These are phyloP conservation scores for Salix udensis DNA, from an alignment of 345 rosid species.

Conservation along the genomic window DNA sequence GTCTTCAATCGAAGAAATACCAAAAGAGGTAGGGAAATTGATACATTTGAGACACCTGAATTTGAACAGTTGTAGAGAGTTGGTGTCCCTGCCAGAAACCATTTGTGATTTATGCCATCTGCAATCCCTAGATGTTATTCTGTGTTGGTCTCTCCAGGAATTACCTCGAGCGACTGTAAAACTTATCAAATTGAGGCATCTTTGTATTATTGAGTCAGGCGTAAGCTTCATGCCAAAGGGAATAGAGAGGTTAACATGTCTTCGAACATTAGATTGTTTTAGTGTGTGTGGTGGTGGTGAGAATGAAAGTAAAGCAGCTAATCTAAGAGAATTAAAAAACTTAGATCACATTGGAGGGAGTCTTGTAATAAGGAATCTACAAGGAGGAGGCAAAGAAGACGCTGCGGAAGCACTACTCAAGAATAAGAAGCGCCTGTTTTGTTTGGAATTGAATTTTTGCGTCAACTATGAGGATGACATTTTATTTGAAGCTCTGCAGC, in stretches of 20 bases:
- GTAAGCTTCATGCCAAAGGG: constrained; percentile 14
- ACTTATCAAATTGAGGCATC: constrained; percentile 8
- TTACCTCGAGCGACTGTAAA: constrained; percentile 10
- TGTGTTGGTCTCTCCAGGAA: not conserved
- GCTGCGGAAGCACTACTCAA: not conserved
- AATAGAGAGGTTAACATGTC: constrained; percentile 3
- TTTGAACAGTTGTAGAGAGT: rapidly evolving
- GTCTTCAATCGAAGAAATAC: not conserved
- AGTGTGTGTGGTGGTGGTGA: not conserved
- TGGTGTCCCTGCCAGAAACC: constrained; percentile 8
- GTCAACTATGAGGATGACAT: too few species aligned
- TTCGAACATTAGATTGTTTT: not conserved
- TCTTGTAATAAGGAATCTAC: not conserved
- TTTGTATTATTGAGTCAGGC: rapidly evolving
- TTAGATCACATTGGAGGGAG: not conserved
- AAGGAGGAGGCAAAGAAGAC: not conserved
- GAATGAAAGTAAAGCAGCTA: not conserved
- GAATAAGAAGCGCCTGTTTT: not conserved
- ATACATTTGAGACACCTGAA: constrained; percentile 14
- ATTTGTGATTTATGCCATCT: constrained; percentile 12
- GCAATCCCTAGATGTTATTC: not conserved
- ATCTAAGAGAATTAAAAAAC: not conserved
- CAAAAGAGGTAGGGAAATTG: not conserved
- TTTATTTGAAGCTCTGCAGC: too few species aligned
- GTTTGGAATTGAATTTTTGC: not conserved